A percentile compares a stretch with the other conserved stretches of the same genome.
Conservation (phyloP, 2,329 filamentous ascomycete genomes). For the Penicillium sp. region DNA sequence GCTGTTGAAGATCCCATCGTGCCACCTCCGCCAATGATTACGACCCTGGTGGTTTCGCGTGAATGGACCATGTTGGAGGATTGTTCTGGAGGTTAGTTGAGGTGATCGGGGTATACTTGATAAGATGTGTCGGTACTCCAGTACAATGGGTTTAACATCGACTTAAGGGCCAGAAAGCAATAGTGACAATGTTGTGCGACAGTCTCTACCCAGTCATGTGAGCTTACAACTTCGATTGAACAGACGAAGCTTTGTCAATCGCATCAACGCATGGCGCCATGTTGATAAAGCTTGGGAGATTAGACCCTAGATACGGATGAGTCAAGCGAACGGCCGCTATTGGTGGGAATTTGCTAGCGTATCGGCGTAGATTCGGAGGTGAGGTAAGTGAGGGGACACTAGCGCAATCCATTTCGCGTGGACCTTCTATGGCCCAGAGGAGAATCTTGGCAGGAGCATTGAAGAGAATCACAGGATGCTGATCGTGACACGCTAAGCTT, state of each 20-base stretch:
- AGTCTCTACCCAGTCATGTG: background rate
- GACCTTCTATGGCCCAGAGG: background rate
- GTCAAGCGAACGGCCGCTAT: background rate
- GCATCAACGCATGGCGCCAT: background rate
- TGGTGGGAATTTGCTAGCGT: conserved; percentile 1
- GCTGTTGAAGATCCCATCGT: conserved; percentile 51
- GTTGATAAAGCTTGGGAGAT: background rate
- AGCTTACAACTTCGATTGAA: background rate
- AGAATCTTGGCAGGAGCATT: background rate
- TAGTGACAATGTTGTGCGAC: background rate
- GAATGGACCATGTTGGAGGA: conserved; percentile 3
- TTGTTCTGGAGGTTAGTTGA: background rate
- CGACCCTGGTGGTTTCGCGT: conserved; percentile 8
- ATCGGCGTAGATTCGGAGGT: conserved; percentile 1
- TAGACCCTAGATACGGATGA: background rate
- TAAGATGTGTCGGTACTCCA: background rate
- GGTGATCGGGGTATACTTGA: background rate
- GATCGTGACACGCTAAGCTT: background rate
- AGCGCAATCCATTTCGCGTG: conserved; percentile 1
- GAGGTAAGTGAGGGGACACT: background rate
- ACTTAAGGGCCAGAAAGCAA: no score
- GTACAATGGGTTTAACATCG: background rate
- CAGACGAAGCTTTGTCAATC: background rate
- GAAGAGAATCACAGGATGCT: background rate
- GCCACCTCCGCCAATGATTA: conserved; percentile 47